Evolutionary conservation across 768 basidiomycete species (phyloP), one percentile per base, ranked within the genome.

Genomic region (Cystobasidiopsis lactophilus): DNA sequence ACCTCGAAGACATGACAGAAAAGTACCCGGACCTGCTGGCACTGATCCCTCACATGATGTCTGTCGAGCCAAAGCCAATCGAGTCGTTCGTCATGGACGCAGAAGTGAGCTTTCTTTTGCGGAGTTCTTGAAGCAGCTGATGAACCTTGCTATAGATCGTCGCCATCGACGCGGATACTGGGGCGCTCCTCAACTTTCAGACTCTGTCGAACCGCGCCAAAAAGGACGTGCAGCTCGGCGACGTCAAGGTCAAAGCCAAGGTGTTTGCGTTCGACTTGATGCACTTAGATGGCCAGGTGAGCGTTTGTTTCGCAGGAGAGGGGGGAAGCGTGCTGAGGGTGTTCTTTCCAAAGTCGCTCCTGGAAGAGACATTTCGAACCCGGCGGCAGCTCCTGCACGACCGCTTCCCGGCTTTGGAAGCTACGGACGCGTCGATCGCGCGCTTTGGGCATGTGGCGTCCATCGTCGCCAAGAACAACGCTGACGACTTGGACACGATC

Each of bases 221-320:
- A 45, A 86, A 88, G 64, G 79, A 83, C 61, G 86, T 88, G 30
- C 67, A 74, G 52, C 65, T 84, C 5, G 71, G 73, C 54, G 76
- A 86, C 60, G 74, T 93, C 61, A 78, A 75, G 56, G 74, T 89
- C 39, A 66, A 76, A 24, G 83, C 91, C 1, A 79, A 80, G n/a
- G 73, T 91, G 2, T 89, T 75, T 65, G 79, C 75, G 0, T 93
- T 91, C 65, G 88, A 93, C 68, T 60, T 91, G 54, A 82, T 93
- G 83, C 77, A 78, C 61, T 69, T 85, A 44, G 78, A 91, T 65
- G 79, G 75, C 55, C 67, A 78, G 69, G 88, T 84, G 57, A 66
- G 76, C 62, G 0, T 23, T 29, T 30, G n/a, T 16, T 18, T 27
- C 29, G 21, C 29, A 24, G 11, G n/a, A n/a, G 30, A 7, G 26